A percentile compares a stretch with the other conserved stretches of the same genome.
phyloP scores from a whole-genome alignment of 2,329 filamentous ascomycete species.

The Drechslerella coelobrocha region DNA sequence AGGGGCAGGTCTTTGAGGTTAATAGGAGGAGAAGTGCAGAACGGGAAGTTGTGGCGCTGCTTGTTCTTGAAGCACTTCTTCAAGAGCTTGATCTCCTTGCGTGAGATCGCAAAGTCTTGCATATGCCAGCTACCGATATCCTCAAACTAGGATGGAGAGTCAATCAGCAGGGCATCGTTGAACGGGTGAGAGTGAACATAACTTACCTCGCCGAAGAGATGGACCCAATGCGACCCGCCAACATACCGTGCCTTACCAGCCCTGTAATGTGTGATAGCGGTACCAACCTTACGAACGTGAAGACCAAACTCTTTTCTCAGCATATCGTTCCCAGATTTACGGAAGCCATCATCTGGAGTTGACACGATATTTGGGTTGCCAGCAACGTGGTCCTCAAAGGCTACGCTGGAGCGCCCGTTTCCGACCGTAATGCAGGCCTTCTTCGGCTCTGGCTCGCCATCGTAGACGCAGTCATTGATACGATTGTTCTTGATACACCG shows the following conservation, averaged over 20 bases:
- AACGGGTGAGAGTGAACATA: neutral
- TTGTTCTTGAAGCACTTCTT: slow-evolving; percentile 47
- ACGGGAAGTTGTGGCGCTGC: slow-evolving; percentile 37
- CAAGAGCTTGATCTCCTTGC: slow-evolving; percentile 39
- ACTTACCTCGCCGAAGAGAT: slow-evolving; percentile 45
- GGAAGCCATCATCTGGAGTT: neutral
- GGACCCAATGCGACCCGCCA: slow-evolving; percentile 45
- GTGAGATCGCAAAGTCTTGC: slow-evolving; percentile 28
- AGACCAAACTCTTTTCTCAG: slow-evolving; percentile 5
- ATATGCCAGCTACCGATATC: slow-evolving; percentile 44
- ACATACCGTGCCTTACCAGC: slow-evolving; percentile 46
- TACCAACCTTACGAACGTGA: slow-evolving; percentile 33
- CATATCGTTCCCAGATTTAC: neutral
- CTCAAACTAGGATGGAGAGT: slow-evolving; percentile 15
- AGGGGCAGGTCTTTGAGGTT: slow-evolving; percentile 14
- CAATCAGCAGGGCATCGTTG: slow-evolving; percentile 1
- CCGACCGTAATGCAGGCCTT: slow-evolving; percentile 33
- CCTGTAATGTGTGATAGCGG: slow-evolving; percentile 41
- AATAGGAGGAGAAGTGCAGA: slow-evolving; percentile 13
- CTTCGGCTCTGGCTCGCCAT: slow-evolving; percentile 41
- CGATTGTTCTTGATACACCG: slow-evolving; percentile 45
- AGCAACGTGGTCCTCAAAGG: slow-evolving; percentile 12
- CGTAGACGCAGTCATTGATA: slow-evolving; percentile 32
- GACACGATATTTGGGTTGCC: neutral
- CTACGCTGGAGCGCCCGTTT: neutral